phyloP scores from a whole-genome alignment of 116 monocot species.

The Posidonia oceanica region DNA sequence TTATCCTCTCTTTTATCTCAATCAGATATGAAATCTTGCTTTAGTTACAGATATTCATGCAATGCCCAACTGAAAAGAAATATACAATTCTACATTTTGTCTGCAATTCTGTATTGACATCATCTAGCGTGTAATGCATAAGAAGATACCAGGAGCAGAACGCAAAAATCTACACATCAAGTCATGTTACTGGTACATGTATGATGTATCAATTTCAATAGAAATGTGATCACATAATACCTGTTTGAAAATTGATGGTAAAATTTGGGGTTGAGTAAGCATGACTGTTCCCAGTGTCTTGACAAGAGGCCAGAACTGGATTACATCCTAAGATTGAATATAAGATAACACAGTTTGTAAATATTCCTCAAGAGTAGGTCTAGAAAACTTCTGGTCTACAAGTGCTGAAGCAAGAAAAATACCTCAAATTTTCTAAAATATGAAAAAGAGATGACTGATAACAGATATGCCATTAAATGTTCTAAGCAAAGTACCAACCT shows the following conservation, averaged over 20 bases:
- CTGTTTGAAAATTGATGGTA: conserved; percentile 91
- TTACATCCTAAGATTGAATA: conserved; percentile 55
- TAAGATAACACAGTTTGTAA: neutral
- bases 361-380: neutral
- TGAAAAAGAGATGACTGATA: neutral
- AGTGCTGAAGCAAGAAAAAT: neutral
- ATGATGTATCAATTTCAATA: neutral
- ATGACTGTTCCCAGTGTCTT: conserved; percentile 80
- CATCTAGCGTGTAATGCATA: too few species aligned
- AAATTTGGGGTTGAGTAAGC: conserved; percentile 49
- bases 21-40: too few species aligned
- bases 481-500: conserved; percentile 23
- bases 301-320: conserved; percentile 89
- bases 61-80: too few species aligned
- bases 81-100: too few species aligned
- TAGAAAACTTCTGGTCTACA: neutral
- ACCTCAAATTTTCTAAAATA: neutral
- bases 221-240: conserved; percentile 12
- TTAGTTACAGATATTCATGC: too few species aligned
- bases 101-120: too few species aligned
- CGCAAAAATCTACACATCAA: too few species aligned
- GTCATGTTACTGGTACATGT: too few species aligned
- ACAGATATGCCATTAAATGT: neutral
- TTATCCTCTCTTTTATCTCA: too few species aligned
- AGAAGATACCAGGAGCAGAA: too few species aligned